Evolutionary conservation across 176 grass and related monocot species (phyloP).

Genomic region (Bonia amplexicaulis): DNA sequence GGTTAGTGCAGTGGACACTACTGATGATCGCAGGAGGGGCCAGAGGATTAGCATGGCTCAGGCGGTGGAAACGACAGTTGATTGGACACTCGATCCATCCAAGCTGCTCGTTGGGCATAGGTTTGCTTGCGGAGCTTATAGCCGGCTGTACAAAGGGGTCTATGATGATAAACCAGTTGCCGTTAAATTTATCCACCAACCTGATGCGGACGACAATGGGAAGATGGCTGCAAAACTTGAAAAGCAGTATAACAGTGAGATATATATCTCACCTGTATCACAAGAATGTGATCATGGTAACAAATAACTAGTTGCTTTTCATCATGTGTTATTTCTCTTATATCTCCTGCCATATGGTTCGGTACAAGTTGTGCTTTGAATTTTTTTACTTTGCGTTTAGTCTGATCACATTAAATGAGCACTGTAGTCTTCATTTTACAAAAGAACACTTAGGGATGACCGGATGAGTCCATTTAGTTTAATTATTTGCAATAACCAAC

Average conservation of each 20-base stretch:
- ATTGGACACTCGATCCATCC: slow-evolving; percentile 48
- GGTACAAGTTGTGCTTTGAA: background rate
- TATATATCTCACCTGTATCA: slow-evolving; percentile 66
- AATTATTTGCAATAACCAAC: background rate
- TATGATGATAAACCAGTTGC: slow-evolving; percentile 68
- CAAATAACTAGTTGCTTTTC: background rate
- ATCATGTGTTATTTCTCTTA: background rate
- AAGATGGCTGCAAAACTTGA: slow-evolving; percentile 47
- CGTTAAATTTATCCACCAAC: slow-evolving; percentile 59
- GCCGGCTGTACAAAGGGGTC: slow-evolving; percentile 48
- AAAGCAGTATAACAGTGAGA: slow-evolving; percentile 64
- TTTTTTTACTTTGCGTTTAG: background rate
- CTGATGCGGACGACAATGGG: slow-evolving; percentile 51
- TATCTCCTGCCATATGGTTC: background rate
- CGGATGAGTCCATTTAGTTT: background rate
- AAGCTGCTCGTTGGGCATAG: slow-evolving; percentile 50
- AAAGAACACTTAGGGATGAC: background rate
- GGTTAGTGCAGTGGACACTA: slow-evolving; percentile 41
- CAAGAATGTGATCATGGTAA: slow-evolving; percentile 74
- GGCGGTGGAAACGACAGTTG: slow-evolving; percentile 24
- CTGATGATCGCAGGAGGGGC: slow-evolving; percentile 1
- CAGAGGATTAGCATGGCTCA: slow-evolving; percentile 36
- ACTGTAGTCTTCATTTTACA: background rate
- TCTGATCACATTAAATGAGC: background rate
- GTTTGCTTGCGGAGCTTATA: slow-evolving; percentile 62